Percentiles rank a stretch among this genome's conserved stretches.
Evolutionary conservation across 2,329 filamentous ascomycete genomes (phyloP).

Genomic region (Triangularia verruculosa): DNA sequence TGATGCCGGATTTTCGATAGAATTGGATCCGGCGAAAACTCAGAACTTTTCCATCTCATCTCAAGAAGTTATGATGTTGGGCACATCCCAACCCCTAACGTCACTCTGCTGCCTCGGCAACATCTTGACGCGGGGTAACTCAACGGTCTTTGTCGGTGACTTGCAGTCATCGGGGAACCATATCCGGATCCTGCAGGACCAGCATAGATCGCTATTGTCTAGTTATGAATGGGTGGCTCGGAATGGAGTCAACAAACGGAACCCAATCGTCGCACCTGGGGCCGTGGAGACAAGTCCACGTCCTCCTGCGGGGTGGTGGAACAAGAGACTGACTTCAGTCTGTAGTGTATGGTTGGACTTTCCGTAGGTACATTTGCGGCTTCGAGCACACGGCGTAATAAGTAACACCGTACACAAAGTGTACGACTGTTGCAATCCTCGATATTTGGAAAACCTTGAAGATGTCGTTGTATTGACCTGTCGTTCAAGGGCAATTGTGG

Average conservation of each 20-base stretch:
- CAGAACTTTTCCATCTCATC: neutral
- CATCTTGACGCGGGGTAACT: neutral
- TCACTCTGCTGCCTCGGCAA: neutral
- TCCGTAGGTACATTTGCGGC: neutral
- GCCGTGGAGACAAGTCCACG: neutral
- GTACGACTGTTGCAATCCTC: neutral
- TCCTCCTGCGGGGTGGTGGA: neutral
- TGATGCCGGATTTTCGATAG: conserved; percentile 3
- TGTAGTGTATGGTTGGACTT: neutral
- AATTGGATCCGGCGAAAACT: neutral
- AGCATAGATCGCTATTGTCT: neutral
- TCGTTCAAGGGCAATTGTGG: neutral
- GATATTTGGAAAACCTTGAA: neutral
- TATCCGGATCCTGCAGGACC: neutral
- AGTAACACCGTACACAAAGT: too few relatives aligned
- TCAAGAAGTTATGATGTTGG: neutral
- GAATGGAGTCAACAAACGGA: neutral
- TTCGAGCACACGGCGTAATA: too few relatives aligned
- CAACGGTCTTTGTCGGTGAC: neutral
- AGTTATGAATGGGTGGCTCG: neutral
- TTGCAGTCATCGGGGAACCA: neutral
- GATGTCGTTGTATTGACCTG: neutral
- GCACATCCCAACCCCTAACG: neutral
- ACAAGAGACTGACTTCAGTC: neutral
- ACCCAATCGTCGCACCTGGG: neutral